Conservation (phyloP, 2,329 filamentous ascomycete genomes). For the Aureobasidium sp. region DNA sequence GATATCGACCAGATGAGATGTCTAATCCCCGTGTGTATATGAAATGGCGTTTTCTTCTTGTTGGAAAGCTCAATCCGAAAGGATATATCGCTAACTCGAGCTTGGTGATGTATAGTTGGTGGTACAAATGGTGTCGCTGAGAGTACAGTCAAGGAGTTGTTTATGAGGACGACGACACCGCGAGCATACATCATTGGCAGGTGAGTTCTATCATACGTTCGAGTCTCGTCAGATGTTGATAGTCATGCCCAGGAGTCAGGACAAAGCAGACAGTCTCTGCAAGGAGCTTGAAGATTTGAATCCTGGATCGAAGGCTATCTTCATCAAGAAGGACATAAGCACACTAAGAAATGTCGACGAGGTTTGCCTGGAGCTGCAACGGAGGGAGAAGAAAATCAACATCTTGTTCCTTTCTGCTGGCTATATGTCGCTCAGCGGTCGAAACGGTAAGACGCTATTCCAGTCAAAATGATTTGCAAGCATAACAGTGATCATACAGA, state of each 20-base stretch:
- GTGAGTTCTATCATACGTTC: conserved; percentile 18
- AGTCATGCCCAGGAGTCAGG: conserved; percentile 27
- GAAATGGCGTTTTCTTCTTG: not conserved
- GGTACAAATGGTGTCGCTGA: conserved; percentile 40
- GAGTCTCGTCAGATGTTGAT: not conserved
- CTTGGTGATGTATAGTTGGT: conserved; percentile 26
- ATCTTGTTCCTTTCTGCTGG: conserved; percentile 49
- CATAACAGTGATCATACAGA: conserved; percentile 33
- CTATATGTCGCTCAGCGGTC: conserved; percentile 37
- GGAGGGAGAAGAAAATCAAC: conserved; percentile 48
- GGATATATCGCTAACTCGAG: not conserved
- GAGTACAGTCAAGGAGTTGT: conserved; percentile 38
- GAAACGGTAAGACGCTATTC: conserved; percentile 21
- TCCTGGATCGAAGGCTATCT: conserved; percentile 30
- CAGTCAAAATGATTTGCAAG: not conserved
- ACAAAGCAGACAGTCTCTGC: conserved; percentile 32
- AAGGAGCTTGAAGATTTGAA: conserved; percentile 34
- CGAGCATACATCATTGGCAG: conserved; percentile 39
- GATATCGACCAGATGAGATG: not conserved
- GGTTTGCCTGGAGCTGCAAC: conserved; percentile 41
- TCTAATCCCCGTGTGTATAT: too few relatives aligned
- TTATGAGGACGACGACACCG: conserved; percentile 32
- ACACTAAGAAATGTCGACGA: conserved; percentile 37
- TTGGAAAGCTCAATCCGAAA: not conserved
- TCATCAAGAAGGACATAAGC: conserved; percentile 38